Percentiles rank a stretch among this genome's conserved stretches.
These are phyloP conservation scores for Neurospora sp. DNA, from an alignment of 495 filamentous ascomycete genomes.

Conservation along the genomic window DNA sequence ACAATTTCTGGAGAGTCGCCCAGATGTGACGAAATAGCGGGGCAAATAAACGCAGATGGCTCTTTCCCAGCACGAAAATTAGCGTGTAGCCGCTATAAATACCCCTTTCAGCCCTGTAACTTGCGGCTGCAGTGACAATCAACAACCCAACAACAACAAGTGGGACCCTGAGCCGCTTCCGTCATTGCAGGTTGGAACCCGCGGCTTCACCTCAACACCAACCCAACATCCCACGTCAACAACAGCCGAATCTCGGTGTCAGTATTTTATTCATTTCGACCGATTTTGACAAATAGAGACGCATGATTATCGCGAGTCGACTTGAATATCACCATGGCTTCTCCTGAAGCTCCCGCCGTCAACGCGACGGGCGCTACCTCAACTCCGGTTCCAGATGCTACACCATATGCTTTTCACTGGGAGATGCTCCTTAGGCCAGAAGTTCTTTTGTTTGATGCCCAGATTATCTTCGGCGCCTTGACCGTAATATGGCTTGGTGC, in stretches of 20 bases:
- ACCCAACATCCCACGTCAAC: not conserved
- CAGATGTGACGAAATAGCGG: not conserved
- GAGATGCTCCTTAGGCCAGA: conserved; percentile 41
- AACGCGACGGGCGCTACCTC: not conserved
- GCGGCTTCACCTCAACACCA: not conserved
- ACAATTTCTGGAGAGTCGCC: not conserved
- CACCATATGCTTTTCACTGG: conserved; percentile 3
- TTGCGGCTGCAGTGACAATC: not conserved
- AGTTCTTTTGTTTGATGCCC: conserved; percentile 27
- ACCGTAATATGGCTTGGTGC: conserved; percentile 37
- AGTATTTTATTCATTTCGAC: not conserved
- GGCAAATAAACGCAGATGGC: not conserved
- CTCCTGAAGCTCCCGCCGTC: conserved; percentile 1
- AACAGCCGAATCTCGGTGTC: not conserved
- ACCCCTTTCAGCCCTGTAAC: not conserved
- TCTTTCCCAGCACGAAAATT: not conserved
- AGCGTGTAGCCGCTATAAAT: not conserved
- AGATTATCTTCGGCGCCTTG: conserved; percentile 31
- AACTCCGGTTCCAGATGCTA: not conserved
- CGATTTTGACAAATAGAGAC: not conserved
- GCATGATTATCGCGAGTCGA: not conserved
- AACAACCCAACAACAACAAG: not conserved
- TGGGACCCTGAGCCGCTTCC: not conserved
- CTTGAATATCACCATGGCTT: conserved; percentile 6
- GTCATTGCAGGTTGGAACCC: not conserved